phyloP scores from a whole-genome alignment of 2,329 filamentous ascomycete species.

The Aspergillus fijiensis region DNA sequence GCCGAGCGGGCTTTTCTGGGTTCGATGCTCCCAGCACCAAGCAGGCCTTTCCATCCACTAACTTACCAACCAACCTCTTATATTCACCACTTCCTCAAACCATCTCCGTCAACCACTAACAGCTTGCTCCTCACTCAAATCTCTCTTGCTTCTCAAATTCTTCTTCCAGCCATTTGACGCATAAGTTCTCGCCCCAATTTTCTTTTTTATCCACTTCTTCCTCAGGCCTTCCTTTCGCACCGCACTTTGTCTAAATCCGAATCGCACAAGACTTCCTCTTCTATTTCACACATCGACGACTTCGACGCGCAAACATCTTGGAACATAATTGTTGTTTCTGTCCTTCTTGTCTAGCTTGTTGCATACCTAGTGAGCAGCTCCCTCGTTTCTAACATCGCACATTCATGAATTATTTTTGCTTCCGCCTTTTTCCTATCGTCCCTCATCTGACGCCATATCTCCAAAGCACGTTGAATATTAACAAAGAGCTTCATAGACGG shows the following conservation, averaged over 20 bases:
- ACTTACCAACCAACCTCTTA: background rate
- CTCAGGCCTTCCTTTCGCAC: conserved; percentile 13
- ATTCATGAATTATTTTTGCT: conserved; percentile 8
- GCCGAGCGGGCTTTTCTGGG: no score
- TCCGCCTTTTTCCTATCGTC: conserved; percentile 8
- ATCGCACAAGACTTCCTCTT: conserved; percentile 30
- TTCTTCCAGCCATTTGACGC: conserved; percentile 2
- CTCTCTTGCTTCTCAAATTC: background rate
- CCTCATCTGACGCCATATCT: conserved; percentile 1
- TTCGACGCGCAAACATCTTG: conserved; percentile 16
- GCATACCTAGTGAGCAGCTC: background rate
- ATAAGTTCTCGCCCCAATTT: conserved; percentile 15
- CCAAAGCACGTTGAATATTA: conserved; percentile 12
- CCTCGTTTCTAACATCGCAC: background rate
- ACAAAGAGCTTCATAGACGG: conserved; percentile 22
- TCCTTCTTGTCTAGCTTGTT: conserved; percentile 18
- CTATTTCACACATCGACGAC: conserved; percentile 16
- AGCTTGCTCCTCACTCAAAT: conserved; percentile 3
- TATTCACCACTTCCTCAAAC: background rate
- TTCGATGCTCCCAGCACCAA: no score
- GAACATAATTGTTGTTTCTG: conserved; percentile 21
- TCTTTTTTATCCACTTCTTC: conserved; percentile 17
- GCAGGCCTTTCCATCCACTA: conserved; percentile 2
- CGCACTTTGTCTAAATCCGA: conserved; percentile 21
- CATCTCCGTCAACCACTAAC: background rate